These are phyloP conservation scores for Citropsis articulata DNA, from an alignment of 345 rosid species.

Conservation along the genomic window DNA sequence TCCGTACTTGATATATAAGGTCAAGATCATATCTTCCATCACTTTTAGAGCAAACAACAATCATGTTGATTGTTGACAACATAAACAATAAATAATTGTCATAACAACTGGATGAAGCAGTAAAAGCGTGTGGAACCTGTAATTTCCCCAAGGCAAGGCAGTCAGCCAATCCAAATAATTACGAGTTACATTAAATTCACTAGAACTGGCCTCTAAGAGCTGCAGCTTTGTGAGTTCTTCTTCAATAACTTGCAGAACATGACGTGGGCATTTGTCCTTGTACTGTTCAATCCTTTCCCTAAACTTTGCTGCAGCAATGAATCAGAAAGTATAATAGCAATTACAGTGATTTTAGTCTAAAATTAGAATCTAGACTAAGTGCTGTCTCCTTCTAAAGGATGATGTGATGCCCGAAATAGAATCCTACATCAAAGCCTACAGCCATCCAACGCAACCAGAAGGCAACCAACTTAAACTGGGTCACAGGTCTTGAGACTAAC, in stretches of 20 bases:
- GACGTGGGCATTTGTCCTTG: conserved; percentile 81
- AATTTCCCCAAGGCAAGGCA: conserved; percentile 92
- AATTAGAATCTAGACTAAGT: neutral
- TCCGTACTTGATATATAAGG: neutral
- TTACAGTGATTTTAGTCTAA: neutral
- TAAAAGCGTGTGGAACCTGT: conserved; percentile 51
- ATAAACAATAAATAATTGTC: conserved; percentile 3
- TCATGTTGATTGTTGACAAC: neutral
- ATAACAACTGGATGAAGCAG: conserved; percentile 7
- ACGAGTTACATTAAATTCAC: conserved; percentile 99
- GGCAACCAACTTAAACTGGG: neutral
- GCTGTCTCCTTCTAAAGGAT: neutral
- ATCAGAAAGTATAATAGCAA: conserved; percentile 6
- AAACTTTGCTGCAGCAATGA: conserved; percentile 72
- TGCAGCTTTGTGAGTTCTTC: conserved; percentile 98
- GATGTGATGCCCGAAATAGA: neutral
- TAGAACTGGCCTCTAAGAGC: conserved; percentile 98
- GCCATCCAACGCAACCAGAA: neutral
- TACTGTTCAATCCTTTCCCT: conserved; percentile 89
- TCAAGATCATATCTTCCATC: conserved; percentile 4
- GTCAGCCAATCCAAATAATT: conserved; percentile 99
- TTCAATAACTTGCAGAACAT: conserved; percentile 90
- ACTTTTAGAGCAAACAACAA: neutral
- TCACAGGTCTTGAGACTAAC: neutral
- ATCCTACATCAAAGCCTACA: neutral